Percentiles rank a stretch among this genome's conserved stretches.
These are phyloP conservation scores for Delonix regia DNA, from an alignment of 306 rosid species.

Conservation along the genomic window DNA sequence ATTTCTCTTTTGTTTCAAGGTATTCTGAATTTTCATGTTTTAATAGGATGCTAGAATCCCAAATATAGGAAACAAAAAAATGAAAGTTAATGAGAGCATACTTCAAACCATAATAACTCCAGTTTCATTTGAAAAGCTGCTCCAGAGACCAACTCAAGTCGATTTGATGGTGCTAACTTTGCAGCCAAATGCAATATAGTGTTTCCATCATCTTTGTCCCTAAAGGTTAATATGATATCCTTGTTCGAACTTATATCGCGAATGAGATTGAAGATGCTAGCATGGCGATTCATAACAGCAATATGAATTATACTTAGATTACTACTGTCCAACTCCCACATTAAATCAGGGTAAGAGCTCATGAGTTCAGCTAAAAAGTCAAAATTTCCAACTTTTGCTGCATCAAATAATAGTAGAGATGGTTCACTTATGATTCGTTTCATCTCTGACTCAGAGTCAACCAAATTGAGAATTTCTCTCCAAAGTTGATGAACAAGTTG, in stretches of 20 bases:
- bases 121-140: slow-evolving; percentile 48
- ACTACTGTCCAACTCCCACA: slow-evolving; percentile 30
- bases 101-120: slow-evolving; percentile 50
- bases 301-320: slow-evolving; percentile 33
- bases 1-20: no score
- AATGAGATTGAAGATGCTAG: slow-evolving; percentile 42
- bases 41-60: no score
- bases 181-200: slow-evolving; percentile 48
- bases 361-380: slow-evolving; percentile 42
- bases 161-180: slow-evolving; percentile 34
- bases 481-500: slow-evolving; percentile 36
- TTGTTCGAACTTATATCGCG: slow-evolving; percentile 27
- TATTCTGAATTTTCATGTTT: no score
- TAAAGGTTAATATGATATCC: slow-evolving; percentile 26
- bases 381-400: slow-evolving; percentile 45
- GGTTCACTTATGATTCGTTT: neutral
- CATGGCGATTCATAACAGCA: slow-evolving; percentile 44
- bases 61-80: no score
- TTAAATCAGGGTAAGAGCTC: slow-evolving; percentile 20
- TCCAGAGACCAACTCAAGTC: slow-evolving; percentile 42
- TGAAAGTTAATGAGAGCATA: neutral
- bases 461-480: neutral
- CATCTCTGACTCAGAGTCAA: neutral
- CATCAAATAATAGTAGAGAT: slow-evolving; percentile 25
- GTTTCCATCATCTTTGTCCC: neutral